A percentile compares a stretch with the other conserved stretches of the same genome.
Evolutionary conservation across 2,329 filamentous ascomycete genomes (phyloP).

Genomic region (Penicillium sp.): DNA sequence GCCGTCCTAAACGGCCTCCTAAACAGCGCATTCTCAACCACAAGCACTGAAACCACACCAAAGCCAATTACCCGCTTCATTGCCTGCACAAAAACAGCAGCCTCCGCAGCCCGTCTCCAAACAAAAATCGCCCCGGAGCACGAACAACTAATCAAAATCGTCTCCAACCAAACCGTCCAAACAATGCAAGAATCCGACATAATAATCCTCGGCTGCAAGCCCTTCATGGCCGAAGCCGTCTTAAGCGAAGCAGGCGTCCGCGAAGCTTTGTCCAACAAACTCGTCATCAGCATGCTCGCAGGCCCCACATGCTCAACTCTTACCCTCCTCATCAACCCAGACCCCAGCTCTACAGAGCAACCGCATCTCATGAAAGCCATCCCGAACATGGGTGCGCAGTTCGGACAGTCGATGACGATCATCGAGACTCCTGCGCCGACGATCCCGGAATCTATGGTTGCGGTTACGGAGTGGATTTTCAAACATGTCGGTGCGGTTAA

Average conservation of each 20-base stretch:
- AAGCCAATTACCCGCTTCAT: conserved; percentile 33
- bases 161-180: conserved; percentile 36
- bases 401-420: conserved; percentile 51
- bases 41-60: not conserved
- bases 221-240: conserved; percentile 43
- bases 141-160: conserved; percentile 33
- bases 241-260: conserved; percentile 39
- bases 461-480: conserved; percentile 50
- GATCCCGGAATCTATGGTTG: conserved; percentile 41
- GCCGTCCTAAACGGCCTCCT: conserved; percentile 38
- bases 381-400: conserved; percentile 48
- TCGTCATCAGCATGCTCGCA: conserved; percentile 52
- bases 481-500: conserved; percentile 51
- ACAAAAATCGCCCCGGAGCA: conserved; percentile 30
- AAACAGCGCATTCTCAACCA: conserved; percentile 20
- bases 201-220: conserved; percentile 50
- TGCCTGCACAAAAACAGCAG: conserved; percentile 42
- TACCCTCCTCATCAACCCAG: conserved; percentile 15
- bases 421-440: conserved; percentile 49
- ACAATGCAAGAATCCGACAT: conserved; percentile 41
- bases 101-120: conserved; percentile 37
- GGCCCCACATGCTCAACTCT: conserved; percentile 43
- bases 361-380: conserved; percentile 43
- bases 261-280: conserved; percentile 45
- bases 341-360: not conserved